A percentile compares a stretch with the other conserved stretches of the same genome.
These are phyloP conservation scores for Lojkania enalia DNA, from an alignment of 2,329 filamentous ascomycete genomes.

Conservation along the genomic window DNA sequence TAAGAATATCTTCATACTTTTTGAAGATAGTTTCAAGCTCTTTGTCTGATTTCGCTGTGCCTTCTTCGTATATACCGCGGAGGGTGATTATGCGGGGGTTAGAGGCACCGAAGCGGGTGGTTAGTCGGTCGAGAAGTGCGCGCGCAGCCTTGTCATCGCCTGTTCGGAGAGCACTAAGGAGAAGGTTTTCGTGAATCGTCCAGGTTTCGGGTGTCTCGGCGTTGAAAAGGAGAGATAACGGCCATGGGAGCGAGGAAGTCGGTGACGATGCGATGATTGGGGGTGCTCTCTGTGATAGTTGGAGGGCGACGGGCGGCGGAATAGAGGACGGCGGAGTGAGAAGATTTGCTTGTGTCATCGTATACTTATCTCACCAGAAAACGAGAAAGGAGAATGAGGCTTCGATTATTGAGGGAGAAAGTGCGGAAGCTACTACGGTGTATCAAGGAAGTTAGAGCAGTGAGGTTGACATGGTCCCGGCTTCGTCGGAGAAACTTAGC, in stretches of 20 bases:
- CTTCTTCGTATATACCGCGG: slow-evolving; percentile 81
- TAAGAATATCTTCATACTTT: slow-evolving; percentile 76
- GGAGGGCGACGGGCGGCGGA: slow-evolving; percentile 46
- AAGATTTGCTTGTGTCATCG: slow-evolving; percentile 42
- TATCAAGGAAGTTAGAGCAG: no score
- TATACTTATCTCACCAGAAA: slow-evolving; percentile 6
- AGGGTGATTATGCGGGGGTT: slow-evolving; percentile 89
- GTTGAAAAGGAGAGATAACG: slow-evolving; percentile 55
- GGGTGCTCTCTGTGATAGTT: slow-evolving; percentile 53
- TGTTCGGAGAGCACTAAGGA: slow-evolving; percentile 80
- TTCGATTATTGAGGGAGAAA: no score
- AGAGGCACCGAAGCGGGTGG: slow-evolving; percentile 75
- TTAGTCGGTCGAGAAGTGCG: slow-evolving; percentile 73
- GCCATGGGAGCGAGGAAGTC: slow-evolving; percentile 52
- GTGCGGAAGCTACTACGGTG: no score
- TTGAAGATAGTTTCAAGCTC: slow-evolving; percentile 71
- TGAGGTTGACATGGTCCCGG: slow-evolving; percentile 6
- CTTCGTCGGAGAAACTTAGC: slow-evolving; percentile 8
- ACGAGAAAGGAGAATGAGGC: no score
- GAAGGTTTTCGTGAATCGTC: slow-evolving; percentile 82
- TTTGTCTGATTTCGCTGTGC: slow-evolving; percentile 67
- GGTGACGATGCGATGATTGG: slow-evolving; percentile 43
- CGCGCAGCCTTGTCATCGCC: slow-evolving; percentile 80
- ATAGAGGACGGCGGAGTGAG: slow-evolving; percentile 47
- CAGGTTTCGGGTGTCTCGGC: slow-evolving; percentile 79